These are phyloP conservation scores for Oropetium thomaeum DNA, from an alignment of 176 grass and related monocot genomes.

Conservation along the genomic window DNA sequence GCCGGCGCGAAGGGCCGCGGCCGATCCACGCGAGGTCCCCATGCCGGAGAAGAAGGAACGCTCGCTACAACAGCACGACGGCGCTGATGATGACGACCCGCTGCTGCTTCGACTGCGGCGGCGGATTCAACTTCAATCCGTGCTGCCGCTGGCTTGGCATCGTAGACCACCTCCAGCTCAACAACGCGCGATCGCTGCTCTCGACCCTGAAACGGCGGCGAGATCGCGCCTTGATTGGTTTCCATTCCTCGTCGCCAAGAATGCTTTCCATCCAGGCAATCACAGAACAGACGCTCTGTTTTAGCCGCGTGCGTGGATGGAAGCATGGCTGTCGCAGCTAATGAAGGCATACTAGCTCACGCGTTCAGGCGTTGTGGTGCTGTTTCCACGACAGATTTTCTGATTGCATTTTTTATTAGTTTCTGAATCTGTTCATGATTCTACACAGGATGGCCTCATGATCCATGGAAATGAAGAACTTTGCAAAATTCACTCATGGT, in stretches of 20 bases:
- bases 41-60: conserved; percentile 18
- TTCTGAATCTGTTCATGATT: no score
- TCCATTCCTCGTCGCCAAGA: not conserved
- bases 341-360: not conserved
- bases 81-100: not conserved
- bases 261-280: not conserved
- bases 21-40: conserved; percentile 5
- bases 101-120: not conserved
- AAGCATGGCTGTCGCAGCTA: not conserved
- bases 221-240: not conserved
- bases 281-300: not conserved
- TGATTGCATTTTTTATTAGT: no score
- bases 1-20: conserved; percentile 17
- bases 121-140: not conserved
- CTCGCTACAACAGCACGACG: not conserved
- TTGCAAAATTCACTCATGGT: not conserved
- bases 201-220: not conserved
- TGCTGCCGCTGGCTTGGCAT: not conserved
- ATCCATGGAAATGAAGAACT: not conserved
- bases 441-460: not conserved
- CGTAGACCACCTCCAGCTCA: not conserved
- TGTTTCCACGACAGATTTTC: no score
- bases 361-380: not conserved
- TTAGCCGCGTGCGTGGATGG: not conserved
- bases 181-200: not conserved